Percentiles rank a stretch among this genome's conserved stretches.
Conservation (phyloP, 2,329 filamentous ascomycete species). For the Aspergillus aculeatinus region DNA sequence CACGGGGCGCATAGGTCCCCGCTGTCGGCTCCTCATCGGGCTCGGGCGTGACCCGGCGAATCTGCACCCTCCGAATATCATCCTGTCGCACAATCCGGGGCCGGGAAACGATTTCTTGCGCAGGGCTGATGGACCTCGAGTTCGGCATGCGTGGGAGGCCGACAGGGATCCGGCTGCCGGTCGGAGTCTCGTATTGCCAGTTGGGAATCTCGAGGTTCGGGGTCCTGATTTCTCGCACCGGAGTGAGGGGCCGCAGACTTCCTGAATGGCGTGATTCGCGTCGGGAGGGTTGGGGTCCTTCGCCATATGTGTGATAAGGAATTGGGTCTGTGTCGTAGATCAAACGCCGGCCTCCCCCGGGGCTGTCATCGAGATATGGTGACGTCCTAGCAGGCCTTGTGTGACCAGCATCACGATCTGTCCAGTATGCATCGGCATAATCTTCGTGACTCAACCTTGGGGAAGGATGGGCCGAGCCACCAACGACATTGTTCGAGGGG, state of each 20-base stretch:
- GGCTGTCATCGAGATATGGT: slow-evolving; percentile 15
- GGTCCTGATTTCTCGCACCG: slow-evolving; percentile 23
- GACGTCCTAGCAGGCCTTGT: slow-evolving; percentile 9
- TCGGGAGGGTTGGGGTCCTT: slow-evolving; percentile 22
- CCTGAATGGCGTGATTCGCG: slow-evolving; percentile 22
- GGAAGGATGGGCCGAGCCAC: not conserved
- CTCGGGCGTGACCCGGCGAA: slow-evolving; percentile 29
- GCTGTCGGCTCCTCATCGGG: slow-evolving; percentile 21
- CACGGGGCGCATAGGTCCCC: slow-evolving; percentile 30
- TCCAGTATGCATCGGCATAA: slow-evolving; percentile 18
- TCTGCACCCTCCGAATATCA: slow-evolving; percentile 34
- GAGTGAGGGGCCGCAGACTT: slow-evolving; percentile 21
- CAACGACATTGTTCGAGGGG: slow-evolving; percentile 8
- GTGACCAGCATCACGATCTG: slow-evolving; percentile 8
- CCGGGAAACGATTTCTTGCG: slow-evolving; percentile 32
- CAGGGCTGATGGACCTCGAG: slow-evolving; percentile 23
- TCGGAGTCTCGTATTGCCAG: slow-evolving; percentile 2
- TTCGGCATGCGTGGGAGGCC: slow-evolving; percentile 24
- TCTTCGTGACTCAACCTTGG: slow-evolving; percentile 16
- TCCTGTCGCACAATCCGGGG: slow-evolving; percentile 34
- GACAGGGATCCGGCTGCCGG: slow-evolving; percentile 8
- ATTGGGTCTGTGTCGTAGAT: slow-evolving; percentile 16
- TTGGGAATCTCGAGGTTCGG: slow-evolving; percentile 14
- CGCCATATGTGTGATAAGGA: slow-evolving; percentile 28
- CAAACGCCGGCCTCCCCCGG: slow-evolving; percentile 8